These are phyloP conservation scores for Auricularia sp. DNA, from an alignment of 768 basidiomycete species.

Conservation along the genomic window DNA sequence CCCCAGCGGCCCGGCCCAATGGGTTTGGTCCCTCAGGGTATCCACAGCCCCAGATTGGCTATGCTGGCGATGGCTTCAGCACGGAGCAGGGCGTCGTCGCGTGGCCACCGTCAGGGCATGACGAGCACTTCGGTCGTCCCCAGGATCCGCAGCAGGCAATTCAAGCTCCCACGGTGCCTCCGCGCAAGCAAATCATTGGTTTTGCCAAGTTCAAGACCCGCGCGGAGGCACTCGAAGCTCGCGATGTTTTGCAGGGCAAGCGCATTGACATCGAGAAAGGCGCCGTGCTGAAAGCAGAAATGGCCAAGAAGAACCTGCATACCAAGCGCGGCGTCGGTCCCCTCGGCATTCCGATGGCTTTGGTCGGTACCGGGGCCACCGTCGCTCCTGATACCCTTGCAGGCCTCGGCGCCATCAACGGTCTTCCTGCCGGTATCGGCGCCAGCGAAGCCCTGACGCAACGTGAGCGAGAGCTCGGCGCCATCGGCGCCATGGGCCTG, in stretches of 20 bases:
- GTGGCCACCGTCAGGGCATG: conserved; percentile 19
- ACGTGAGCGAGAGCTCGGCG: conserved; percentile 39
- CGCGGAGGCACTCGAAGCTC: conserved; percentile 76
- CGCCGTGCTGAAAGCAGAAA: conserved; percentile 90
- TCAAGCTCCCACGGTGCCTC: conserved; percentile 31
- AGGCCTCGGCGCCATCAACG: conserved; percentile 21
- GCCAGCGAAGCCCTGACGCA: conserved; percentile 24
- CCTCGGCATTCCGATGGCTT: conserved; percentile 22
- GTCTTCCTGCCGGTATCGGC: conserved; percentile 9
- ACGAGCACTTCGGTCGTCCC: conserved; percentile 27
- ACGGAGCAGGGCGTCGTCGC: background rate
- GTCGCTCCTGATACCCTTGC: conserved; percentile 19
- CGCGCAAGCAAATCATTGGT: conserved; percentile 94
- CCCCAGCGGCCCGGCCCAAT: conserved; percentile 22
- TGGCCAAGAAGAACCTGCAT: conserved; percentile 99
- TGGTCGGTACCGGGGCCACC: conserved; percentile 19
- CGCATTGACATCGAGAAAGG: conserved; percentile 91
- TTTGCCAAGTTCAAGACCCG: conserved; percentile 93
- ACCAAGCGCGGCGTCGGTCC: conserved; percentile 87
- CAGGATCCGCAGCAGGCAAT: conserved; percentile 20
- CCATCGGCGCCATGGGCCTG: conserved; percentile 41
- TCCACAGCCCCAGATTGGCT: background rate
- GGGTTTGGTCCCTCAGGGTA: background rate
- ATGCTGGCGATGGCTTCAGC: background rate
- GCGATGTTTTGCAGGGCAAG: conserved; percentile 80